These are phyloP conservation scores for Catharanthus roseus DNA, from an alignment of 257 asterid genomes.

Conservation along the genomic window DNA sequence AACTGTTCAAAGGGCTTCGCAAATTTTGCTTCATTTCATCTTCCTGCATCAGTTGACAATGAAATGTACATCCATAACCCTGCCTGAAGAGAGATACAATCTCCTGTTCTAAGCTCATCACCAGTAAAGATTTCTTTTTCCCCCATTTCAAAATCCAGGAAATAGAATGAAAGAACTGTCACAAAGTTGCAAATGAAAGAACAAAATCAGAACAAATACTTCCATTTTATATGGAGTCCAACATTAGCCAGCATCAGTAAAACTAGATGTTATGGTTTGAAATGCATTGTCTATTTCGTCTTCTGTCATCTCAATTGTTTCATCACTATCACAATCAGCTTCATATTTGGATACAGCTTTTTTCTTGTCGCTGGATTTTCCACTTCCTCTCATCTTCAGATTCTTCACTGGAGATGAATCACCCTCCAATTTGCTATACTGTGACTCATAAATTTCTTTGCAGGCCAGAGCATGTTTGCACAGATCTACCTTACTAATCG, in stretches of 20 bases:
- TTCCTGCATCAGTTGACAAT: not conserved
- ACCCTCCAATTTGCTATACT: constrained; percentile 45
- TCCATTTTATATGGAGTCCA: not conserved
- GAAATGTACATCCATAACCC: too few relatives aligned
- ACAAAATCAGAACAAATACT: not conserved
- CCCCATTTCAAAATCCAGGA: not conserved
- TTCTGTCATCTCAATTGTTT: constrained; percentile 91
- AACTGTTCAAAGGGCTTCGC: not conserved
- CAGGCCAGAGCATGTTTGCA: constrained; percentile 59
- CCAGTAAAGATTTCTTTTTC: not conserved
- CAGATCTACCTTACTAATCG: constrained; percentile 45
- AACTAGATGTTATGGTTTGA: constrained; percentile 27
- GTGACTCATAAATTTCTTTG: constrained; percentile 65
- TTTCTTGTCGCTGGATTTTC: constrained; percentile 19
- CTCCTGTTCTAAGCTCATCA: not conserved
- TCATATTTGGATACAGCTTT: constrained; percentile 20
- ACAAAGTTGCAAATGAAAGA: not conserved
- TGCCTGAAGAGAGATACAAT: too few relatives aligned
- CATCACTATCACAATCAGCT: constrained; percentile 57
- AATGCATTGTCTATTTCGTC: constrained; percentile 84
- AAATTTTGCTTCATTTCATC: not conserved
- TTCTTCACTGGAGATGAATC: constrained; percentile 23
- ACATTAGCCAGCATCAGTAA: not conserved
- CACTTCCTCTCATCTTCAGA: constrained; percentile 22
- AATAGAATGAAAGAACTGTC: not conserved